Evolutionary conservation across 2,329 filamentous ascomycete species (phyloP).

Genomic region (Penicillium occitanis): DNA sequence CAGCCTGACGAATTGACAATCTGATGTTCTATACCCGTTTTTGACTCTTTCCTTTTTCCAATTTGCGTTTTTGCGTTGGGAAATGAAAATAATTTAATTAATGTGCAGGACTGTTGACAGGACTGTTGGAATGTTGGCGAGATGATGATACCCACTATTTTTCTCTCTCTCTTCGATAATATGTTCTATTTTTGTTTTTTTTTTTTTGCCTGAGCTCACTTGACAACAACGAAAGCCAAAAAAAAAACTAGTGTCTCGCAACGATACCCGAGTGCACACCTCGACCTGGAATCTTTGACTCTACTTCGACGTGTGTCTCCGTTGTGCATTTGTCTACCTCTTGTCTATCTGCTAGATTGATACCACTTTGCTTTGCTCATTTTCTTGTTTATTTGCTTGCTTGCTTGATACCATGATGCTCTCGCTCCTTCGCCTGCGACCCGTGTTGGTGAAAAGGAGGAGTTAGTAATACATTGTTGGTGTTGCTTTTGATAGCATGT

Average conservation of each 20-base stretch:
- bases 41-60: constrained; percentile 12
- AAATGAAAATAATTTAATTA: constrained; percentile 15
- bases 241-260: constrained; percentile 31
- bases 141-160: constrained; percentile 31
- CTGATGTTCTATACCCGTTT: constrained; percentile 19
- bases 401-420: constrained; percentile 12
- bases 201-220: constrained; percentile 1
- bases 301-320: constrained; percentile 27
- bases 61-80: not conserved
- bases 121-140: constrained; percentile 22
- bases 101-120: constrained; percentile 21
- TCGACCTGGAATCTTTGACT: constrained; percentile 5
- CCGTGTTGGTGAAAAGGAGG: not conserved
- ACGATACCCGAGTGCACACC: constrained; percentile 27
- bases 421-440: not conserved
- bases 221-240: not conserved
- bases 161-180: constrained; percentile 22
- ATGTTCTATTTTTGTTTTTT: constrained; percentile 11
- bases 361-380: constrained; percentile 27
- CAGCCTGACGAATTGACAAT: constrained; percentile 27
- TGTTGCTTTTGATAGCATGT: constrained; percentile 8
- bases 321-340: constrained; percentile 17
- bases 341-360: constrained; percentile 32
- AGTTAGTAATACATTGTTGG: constrained; percentile 1
- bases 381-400: not conserved